Percentiles rank a stretch among this genome's conserved stretches.
These are phyloP conservation scores for Syzygium jambos DNA, from an alignment of 345 rosid species.

Conservation along the genomic window DNA sequence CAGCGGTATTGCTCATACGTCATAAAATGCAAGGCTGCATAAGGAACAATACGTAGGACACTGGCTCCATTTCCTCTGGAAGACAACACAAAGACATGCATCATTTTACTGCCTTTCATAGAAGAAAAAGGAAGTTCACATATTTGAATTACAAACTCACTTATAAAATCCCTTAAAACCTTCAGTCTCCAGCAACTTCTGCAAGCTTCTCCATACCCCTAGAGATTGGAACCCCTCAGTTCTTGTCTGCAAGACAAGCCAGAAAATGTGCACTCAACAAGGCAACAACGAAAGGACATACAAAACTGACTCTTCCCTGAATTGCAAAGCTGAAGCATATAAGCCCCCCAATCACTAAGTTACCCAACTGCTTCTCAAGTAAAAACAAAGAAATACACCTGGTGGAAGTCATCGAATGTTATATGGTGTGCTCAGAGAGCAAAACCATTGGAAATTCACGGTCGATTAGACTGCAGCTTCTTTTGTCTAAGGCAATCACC, in stretches of 20 bases:
- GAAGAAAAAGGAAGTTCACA: neutral
- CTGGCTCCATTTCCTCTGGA: constrained; percentile 95
- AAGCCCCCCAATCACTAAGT: neutral
- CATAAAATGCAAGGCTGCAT: constrained; percentile 97
- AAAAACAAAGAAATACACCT: neutral
- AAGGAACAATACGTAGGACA: constrained; percentile 87
- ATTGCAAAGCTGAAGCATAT: neutral
- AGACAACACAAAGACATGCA: constrained; percentile 5
- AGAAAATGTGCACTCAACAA: neutral
- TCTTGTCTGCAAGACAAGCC: constrained; percentile 48
- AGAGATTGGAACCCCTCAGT: constrained; percentile 70
- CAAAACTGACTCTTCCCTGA: neutral
- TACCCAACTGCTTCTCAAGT: neutral
- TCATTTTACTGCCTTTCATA: neutral
- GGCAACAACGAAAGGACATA: neutral
- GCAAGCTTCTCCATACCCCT: constrained; percentile 62
- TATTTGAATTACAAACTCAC: constrained; percentile 26
- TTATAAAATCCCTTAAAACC: constrained; percentile 83
- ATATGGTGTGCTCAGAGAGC: neutral
- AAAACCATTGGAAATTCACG: neutral
- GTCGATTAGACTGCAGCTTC: neutral
- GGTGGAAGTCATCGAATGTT: neutral
- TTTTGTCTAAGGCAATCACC: neutral
- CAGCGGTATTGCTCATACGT: constrained; percentile 82
- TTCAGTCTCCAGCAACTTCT: constrained; percentile 70